phyloP scores from a whole-genome alignment of 139 green algal species.

The Picocystis salinarum region DNA sequence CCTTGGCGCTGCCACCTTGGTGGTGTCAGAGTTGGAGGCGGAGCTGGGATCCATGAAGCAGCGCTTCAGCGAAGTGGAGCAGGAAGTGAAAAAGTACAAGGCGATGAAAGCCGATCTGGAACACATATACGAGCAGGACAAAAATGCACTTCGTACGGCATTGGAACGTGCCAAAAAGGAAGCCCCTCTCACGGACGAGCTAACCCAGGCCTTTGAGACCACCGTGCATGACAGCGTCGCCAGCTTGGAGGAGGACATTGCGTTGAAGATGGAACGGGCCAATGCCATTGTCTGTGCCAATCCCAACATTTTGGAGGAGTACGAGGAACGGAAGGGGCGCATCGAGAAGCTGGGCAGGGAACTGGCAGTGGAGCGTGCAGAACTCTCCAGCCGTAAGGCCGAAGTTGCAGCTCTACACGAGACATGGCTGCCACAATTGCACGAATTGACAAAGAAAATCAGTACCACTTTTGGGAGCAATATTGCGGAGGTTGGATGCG shows the following conservation, averaged over 20 bases:
- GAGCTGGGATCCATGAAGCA: too few relatives aligned
- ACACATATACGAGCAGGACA: neutral
- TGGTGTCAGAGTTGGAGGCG: too few relatives aligned
- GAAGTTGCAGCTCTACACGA: neutral
- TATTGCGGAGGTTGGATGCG: constrained; percentile 57
- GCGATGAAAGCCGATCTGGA: neutral
- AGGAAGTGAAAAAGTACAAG: neutral
- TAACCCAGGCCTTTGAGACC: neutral
- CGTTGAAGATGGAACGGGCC: neutral
- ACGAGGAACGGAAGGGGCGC: constrained; percentile 10
- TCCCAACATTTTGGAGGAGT: constrained; percentile 38
- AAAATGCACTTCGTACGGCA: too few relatives aligned
- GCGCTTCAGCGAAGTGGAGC: neutral
- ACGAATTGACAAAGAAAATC: constrained; percentile 42
- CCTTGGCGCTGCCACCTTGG: too few relatives aligned
- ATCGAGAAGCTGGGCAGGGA: constrained; percentile 4
- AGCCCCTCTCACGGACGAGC: neutral
- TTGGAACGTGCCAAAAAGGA: neutral
- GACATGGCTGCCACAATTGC: constrained; percentile 67
- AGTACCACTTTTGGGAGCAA: constrained; percentile 50
- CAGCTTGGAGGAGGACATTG: neutral
- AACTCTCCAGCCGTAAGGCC: too few relatives aligned
- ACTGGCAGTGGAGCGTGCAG: too few relatives aligned
- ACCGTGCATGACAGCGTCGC: neutral
- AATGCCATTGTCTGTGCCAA: constrained; percentile 38